Conservation (phyloP, 2,329 filamentous ascomycete genomes). For the Aspergillus floridensis region DNA sequence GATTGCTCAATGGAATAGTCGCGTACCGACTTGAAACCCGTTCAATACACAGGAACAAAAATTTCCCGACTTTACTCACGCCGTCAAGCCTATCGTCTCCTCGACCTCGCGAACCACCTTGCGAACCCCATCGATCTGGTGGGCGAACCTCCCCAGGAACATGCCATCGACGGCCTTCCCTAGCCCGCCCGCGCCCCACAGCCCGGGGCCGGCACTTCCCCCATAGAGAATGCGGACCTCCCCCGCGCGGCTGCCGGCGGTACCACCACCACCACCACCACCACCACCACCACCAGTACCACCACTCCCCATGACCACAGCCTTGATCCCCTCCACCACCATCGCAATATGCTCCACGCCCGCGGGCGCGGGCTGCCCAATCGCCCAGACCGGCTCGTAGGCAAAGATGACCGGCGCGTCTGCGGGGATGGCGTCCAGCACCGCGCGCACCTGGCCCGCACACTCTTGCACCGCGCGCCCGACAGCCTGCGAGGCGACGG, state of each 20-base stretch:
- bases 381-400: constrained; percentile 89
- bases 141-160: constrained; percentile 78
- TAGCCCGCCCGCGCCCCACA: constrained; percentile 58
- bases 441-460: constrained; percentile 61
- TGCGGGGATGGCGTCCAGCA: constrained; percentile 59
- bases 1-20: too few relatives aligned
- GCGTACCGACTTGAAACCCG: too few relatives aligned
- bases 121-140: constrained; percentile 69
- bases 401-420: constrained; percentile 71
- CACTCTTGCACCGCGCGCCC: constrained; percentile 65
- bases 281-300: too few relatives aligned
- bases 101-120: constrained; percentile 72
- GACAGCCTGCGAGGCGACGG: constrained; percentile 49
- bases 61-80: not conserved
- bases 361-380: constrained; percentile 71
- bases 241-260: constrained; percentile 46
- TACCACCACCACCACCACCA: constrained; percentile 28
- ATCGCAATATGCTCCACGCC: constrained; percentile 68
- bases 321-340: constrained; percentile 64
- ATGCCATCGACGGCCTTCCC: constrained; percentile 72
- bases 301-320: constrained; percentile 36
- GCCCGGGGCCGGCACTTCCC: constrained; percentile 75
- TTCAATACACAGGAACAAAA: too few relatives aligned
- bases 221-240: constrained; percentile 73
- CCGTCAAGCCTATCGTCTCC: constrained; percentile 30